Conservation (phyloP, 129 eudicot genomes). For the Deinandra increscens region DNA sequence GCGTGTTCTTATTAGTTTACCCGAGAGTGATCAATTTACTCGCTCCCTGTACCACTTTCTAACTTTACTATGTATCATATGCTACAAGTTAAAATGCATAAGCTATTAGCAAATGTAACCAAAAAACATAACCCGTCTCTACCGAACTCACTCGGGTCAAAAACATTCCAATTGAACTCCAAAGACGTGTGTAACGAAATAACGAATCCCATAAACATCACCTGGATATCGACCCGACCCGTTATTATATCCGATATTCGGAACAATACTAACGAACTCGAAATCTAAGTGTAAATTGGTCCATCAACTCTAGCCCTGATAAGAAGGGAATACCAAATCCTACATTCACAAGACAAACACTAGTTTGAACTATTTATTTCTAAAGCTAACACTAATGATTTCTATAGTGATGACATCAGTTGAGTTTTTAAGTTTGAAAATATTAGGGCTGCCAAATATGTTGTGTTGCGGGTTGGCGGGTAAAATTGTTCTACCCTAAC, state of each 20-base stretch:
- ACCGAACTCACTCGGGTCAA: slow-evolving; percentile 23
- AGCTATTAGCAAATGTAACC: not conserved
- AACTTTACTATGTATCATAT: too few species aligned
- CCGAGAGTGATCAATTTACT: too few species aligned
- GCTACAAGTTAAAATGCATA: not conserved
- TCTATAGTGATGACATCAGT: slow-evolving; percentile 23
- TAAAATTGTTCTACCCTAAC: too few species aligned
- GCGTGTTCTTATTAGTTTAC: too few species aligned
- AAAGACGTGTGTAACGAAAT: too few species aligned
- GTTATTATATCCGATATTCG: slow-evolving; percentile 25
- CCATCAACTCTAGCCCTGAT: slow-evolving; percentile 30
- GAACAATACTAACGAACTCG: slow-evolving; percentile 20
- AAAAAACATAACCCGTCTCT: slow-evolving; percentile 27
- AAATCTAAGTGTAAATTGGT: slow-evolving; percentile 23
- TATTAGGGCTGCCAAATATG: too few species aligned
- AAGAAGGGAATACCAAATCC: slow-evolving; percentile 35
- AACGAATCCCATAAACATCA: too few species aligned
- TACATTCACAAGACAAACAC: slow-evolving; percentile 31
- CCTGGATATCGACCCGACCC: slow-evolving; percentile 34
- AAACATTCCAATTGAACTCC: slow-evolving; percentile 30
- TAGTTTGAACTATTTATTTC: slow-evolving; percentile 31
- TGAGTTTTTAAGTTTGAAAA: slow-evolving; percentile 1
- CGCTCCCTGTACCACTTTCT: too few species aligned
- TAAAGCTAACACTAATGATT: slow-evolving; percentile 28
- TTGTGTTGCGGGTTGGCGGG: too few species aligned